phyloP scores from a whole-genome alignment of 306 rosid species.

The Phaseolus lunatus region DNA sequence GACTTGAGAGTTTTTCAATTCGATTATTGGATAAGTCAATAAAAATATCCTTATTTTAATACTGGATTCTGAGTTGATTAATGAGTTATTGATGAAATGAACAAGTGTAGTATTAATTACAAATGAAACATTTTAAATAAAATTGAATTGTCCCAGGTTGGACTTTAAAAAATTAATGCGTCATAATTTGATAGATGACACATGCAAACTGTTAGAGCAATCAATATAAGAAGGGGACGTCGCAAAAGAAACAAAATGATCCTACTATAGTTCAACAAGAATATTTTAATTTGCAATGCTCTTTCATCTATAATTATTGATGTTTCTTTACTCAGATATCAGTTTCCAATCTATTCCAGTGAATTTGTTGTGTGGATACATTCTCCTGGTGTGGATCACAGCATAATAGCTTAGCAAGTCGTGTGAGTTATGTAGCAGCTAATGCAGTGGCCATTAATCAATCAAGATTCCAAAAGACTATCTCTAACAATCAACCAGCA shows the following conservation, averaged over 20 bases:
- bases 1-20: too few species aligned
- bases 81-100: too few species aligned
- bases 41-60: too few species aligned
- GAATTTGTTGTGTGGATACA: constrained; percentile 33
- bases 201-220: background rate
- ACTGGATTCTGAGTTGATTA: too few species aligned
- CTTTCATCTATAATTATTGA: constrained; percentile 1
- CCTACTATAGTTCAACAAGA: constrained; percentile 43
- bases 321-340: constrained; percentile 42
- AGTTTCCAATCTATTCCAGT: background rate
- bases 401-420: constrained; percentile 80
- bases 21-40: too few species aligned
- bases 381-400: background rate
- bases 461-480: too few species aligned
- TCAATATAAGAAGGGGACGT: constrained; percentile 28
- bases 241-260: constrained; percentile 24
- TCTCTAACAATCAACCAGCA: too few species aligned
- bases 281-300: constrained; percentile 44
- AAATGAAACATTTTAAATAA: too few species aligned
- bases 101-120: too few species aligned
- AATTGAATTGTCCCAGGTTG: too few species aligned
- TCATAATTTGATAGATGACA: constrained; percentile 10
- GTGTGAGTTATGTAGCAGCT: constrained; percentile 88
- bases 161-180: too few species aligned
- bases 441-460: too few species aligned